phyloP scores from a whole-genome alignment of 371 early-diverging fungal genomes.

The Zychaea mexicana region DNA sequence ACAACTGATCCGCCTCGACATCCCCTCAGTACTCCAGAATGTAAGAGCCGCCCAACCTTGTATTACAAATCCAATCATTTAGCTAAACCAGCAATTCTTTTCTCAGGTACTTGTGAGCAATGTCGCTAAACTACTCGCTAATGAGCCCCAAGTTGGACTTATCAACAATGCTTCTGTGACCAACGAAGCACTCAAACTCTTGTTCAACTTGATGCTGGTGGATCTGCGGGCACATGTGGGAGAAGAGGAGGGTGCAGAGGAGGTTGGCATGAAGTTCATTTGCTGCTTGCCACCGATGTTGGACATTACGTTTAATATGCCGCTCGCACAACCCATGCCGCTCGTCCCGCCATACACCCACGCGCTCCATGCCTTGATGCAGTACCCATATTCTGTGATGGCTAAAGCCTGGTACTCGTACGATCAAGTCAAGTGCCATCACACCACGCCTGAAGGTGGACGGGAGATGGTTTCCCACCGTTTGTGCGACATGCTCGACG shows the following conservation, averaged over 20 bases:
- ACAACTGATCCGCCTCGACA: slow-evolving; percentile 41
- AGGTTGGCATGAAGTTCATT: slow-evolving; percentile 24
- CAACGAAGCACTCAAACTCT: slow-evolving; percentile 60
- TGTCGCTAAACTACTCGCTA: neutral
- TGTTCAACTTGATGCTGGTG: slow-evolving; percentile 59
- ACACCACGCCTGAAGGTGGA: slow-evolving; percentile 14
- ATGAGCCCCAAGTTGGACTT: slow-evolving; percentile 12
- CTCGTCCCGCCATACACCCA: slow-evolving; percentile 75
- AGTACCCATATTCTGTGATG: slow-evolving; percentile 49
- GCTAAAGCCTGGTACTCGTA: slow-evolving; percentile 44
- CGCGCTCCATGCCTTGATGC: slow-evolving; percentile 74
- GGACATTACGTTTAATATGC: slow-evolving; percentile 39
- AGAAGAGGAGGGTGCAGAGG: slow-evolving; percentile 14
- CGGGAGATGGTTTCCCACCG: slow-evolving; percentile 10
- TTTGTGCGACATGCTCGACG: slow-evolving; percentile 28
- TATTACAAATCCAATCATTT: too few relatives aligned
- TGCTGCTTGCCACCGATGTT: slow-evolving; percentile 33
- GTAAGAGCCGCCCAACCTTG: too few relatives aligned
- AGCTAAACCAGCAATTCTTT: too few relatives aligned
- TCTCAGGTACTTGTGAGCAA: neutral
- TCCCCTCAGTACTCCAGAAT: slow-evolving; percentile 39
- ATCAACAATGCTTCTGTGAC: slow-evolving; percentile 49
- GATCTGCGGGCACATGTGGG: slow-evolving; percentile 27
- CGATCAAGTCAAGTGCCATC: slow-evolving; percentile 14
- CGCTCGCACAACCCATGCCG: slow-evolving; percentile 56